phyloP scores from a whole-genome alignment of 305 asterid genomes.

The Solanum hybrid region DNA sequence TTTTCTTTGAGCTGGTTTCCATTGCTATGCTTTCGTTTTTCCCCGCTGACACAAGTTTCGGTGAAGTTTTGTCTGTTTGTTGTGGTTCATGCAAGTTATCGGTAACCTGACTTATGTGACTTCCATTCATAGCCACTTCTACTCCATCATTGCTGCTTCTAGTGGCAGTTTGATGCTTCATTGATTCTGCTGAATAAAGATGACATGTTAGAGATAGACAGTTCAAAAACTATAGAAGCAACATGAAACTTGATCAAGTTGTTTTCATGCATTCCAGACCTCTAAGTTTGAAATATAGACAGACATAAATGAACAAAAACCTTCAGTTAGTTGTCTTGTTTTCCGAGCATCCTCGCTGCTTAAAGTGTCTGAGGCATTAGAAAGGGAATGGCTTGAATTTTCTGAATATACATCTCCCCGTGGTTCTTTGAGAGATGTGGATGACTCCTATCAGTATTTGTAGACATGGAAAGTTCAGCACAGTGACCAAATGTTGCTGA shows the following conservation, averaged over 20 bases:
- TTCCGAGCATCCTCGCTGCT: conserved; percentile 40
- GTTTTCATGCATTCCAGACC: neutral
- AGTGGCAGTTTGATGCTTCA: conserved; percentile 23
- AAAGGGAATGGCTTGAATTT: conserved; percentile 21
- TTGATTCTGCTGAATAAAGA: conserved; percentile 27
- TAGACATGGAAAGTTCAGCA: conserved; percentile 8
- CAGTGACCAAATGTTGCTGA: conserved; percentile 2
- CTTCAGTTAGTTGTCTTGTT: conserved; percentile 67
- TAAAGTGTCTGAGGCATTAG: conserved; percentile 26
- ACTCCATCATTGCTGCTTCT: conserved; percentile 2
- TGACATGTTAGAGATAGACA: neutral
- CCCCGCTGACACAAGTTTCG: conserved; percentile 17
- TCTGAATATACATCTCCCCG: conserved; percentile 47
- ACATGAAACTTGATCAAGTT: neutral
- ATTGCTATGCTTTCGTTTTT: conserved; percentile 5
- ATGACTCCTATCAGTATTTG: conserved; percentile 44
- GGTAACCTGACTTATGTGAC: conserved; percentile 49
- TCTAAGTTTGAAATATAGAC: neutral
- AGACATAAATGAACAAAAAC: conserved; percentile 17
- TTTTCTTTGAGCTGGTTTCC: conserved; percentile 16
- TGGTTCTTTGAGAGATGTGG: conserved; percentile 48
- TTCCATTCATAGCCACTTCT: conserved; percentile 23
- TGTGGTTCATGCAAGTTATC: conserved; percentile 15
- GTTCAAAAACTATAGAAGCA: conserved; percentile 1
- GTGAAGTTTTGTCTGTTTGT: conserved; percentile 10